Conservation (phyloP, 2,329 filamentous ascomycete genomes). For the Sporothrix inflata region DNA sequence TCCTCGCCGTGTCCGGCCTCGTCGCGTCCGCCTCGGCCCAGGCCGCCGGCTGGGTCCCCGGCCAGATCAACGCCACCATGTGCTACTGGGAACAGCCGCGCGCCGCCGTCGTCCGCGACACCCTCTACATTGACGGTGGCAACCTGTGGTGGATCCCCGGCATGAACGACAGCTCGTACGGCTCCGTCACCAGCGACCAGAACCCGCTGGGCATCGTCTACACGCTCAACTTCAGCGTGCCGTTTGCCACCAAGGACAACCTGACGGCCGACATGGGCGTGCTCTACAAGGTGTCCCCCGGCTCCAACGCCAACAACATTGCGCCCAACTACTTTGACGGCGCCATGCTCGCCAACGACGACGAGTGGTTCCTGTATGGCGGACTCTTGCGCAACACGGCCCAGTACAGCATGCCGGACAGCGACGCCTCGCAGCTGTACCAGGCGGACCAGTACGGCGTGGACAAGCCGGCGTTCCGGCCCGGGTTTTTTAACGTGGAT, state of each 20-base stretch:
- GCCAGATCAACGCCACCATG: slow-evolving; percentile 61
- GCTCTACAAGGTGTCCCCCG: slow-evolving; percentile 51
- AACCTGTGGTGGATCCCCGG: slow-evolving; percentile 56
- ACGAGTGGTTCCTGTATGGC: slow-evolving; percentile 67
- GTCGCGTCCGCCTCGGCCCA: slow-evolving; percentile 46
- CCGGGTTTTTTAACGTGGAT: slow-evolving; percentile 47
- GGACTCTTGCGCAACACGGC: slow-evolving; percentile 51
- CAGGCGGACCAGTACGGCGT: slow-evolving; percentile 56
- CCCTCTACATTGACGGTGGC: slow-evolving; percentile 68
- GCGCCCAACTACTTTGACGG: slow-evolving; percentile 64
- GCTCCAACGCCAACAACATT: slow-evolving; percentile 53
- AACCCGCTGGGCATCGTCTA: slow-evolving; percentile 59
- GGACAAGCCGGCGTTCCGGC: slow-evolving; percentile 47
- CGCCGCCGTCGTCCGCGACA: slow-evolving; percentile 64
- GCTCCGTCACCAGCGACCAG: slow-evolving; percentile 42
- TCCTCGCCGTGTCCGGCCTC: slow-evolving; percentile 35
- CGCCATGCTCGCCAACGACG: slow-evolving; percentile 66
- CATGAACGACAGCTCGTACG: slow-evolving; percentile 48
- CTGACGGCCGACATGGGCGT: slow-evolving; percentile 54
- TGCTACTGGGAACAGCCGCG: slow-evolving; percentile 59
- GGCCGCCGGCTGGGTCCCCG: slow-evolving; percentile 52
- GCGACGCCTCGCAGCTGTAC: slow-evolving; percentile 54
- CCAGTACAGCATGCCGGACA: slow-evolving; percentile 45
- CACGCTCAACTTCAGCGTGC: slow-evolving; percentile 59
- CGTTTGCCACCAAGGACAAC: slow-evolving; percentile 60